phyloP scores from a whole-genome alignment of 495 filamentous ascomycete species.

The Penicillium paxilli region DNA sequence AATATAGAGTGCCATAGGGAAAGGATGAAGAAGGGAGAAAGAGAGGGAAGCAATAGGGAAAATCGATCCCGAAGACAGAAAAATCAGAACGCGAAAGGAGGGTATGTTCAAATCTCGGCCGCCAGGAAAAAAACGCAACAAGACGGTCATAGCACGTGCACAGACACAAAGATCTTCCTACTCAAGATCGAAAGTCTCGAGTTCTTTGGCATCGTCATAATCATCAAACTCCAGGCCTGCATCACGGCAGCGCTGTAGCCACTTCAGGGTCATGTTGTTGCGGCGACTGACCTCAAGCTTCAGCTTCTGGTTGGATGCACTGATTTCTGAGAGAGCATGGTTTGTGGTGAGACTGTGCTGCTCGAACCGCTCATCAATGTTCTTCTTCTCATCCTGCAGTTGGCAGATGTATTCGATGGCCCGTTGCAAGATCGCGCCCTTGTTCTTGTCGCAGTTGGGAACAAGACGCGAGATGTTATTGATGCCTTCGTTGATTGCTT shows the following conservation, averaged over 20 bases:
- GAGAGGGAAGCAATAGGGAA: too few species aligned
- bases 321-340: slow-evolving; percentile 91
- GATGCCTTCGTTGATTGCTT: slow-evolving; percentile 99
- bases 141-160: slow-evolving; percentile 35
- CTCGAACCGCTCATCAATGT: slow-evolving; percentile 96
- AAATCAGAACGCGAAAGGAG: slow-evolving; percentile 18
- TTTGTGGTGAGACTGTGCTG: slow-evolving; percentile 92
- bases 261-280: slow-evolving; percentile 55
- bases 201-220: slow-evolving; percentile 45
- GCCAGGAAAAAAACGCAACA: slow-evolving; percentile 17
- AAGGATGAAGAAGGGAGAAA: slow-evolving; percentile 3
- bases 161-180: slow-evolving; percentile 20
- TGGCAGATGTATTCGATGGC: slow-evolving; percentile 93
- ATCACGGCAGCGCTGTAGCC: slow-evolving; percentile 78
- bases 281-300: slow-evolving; percentile 72
- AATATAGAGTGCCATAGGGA: background rate
- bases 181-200: slow-evolving; percentile 41
- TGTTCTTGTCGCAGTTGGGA: slow-evolving; percentile 98
- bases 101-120: slow-evolving; percentile 31
- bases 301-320: slow-evolving; percentile 82
- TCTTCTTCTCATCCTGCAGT: slow-evolving; percentile 88
- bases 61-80: background rate
- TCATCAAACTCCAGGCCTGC: slow-evolving; percentile 65
- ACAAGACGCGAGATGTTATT: slow-evolving; percentile 98
- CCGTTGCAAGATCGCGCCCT: slow-evolving; percentile 92